Conservation (phyloP, 495 filamentous ascomycete genomes). For the Penicillium robsamsonii region DNA sequence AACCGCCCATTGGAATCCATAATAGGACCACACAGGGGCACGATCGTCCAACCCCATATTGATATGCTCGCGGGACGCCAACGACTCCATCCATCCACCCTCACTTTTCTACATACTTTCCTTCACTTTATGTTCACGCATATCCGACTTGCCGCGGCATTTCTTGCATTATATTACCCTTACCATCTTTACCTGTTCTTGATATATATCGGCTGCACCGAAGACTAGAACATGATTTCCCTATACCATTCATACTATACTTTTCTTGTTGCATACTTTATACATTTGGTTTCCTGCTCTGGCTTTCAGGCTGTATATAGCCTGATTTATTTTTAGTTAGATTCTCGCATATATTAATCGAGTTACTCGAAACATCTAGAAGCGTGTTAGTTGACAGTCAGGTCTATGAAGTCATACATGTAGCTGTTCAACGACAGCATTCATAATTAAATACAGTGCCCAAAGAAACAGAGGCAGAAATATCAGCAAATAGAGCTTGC, state of each 20-base stretch:
- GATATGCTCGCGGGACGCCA: not conserved
- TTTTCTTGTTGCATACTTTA: not conserved
- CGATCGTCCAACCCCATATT: not conserved
- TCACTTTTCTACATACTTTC: not conserved
- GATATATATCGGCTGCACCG: not conserved
- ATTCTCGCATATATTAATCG: not conserved
- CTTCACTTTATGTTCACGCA: not conserved
- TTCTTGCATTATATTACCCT: not conserved
- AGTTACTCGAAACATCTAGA: not conserved
- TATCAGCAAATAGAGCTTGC: not conserved
- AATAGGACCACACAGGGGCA: not conserved
- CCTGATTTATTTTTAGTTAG: too few species aligned
- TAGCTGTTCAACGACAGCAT: not conserved
- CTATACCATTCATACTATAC: not conserved
- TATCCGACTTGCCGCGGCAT: not conserved
- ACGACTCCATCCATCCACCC: not conserved
- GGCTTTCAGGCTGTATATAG: not conserved
- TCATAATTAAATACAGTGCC: not conserved
- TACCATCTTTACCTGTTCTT: not conserved
- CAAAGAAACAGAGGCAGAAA: not conserved
- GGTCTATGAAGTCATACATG: not conserved
- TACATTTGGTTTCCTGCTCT: not conserved
- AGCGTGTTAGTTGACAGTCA: not conserved
- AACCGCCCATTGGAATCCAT: too few species aligned
- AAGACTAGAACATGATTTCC: not conserved